These are phyloP conservation scores for Geotrichum carabidarum DNA, from an alignment of 1,139 yeast genomes.

Conservation along the genomic window DNA sequence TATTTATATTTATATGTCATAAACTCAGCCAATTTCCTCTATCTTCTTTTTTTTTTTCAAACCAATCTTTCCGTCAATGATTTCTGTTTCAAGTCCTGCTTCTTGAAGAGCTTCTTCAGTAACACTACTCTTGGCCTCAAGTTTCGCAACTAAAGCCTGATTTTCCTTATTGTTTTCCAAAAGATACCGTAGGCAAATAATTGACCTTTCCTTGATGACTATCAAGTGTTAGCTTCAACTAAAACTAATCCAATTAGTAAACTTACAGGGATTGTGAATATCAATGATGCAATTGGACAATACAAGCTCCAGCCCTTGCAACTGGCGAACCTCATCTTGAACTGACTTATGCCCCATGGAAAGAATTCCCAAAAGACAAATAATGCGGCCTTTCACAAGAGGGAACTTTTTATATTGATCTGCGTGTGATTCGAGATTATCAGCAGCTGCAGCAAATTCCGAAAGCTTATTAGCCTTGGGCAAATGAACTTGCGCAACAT, in stretches of 20 bases:
- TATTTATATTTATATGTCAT: too few relatives aligned
- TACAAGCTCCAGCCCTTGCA: slow-evolving; percentile 65
- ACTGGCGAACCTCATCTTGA: slow-evolving; percentile 63
- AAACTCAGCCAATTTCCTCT: background rate
- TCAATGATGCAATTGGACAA: slow-evolving; percentile 82
- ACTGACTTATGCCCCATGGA: slow-evolving; percentile 45
- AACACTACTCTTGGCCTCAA: slow-evolving; percentile 54
- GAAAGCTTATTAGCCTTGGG: slow-evolving; percentile 29
- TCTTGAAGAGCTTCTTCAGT: slow-evolving; percentile 48
- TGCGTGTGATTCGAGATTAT: slow-evolving; percentile 3
- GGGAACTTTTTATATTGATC: slow-evolving; percentile 30
- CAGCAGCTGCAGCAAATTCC: slow-evolving; percentile 16
- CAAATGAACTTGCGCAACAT: slow-evolving; percentile 27
- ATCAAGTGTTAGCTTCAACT: background rate
- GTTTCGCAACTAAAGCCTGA: slow-evolving; percentile 64
- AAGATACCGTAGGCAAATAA: slow-evolving; percentile 67
- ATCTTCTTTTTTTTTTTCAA: slow-evolving; percentile 30
- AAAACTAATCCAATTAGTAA: slow-evolving; percentile 21
- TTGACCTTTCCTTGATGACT: slow-evolving; percentile 70
- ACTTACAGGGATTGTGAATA: slow-evolving; percentile 65
- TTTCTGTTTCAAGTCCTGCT: slow-evolving; percentile 57
- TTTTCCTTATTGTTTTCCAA: slow-evolving; percentile 59
- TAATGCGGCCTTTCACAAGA: slow-evolving; percentile 30
- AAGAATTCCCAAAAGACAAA: slow-evolving; percentile 36
- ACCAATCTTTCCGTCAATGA: slow-evolving; percentile 51